These are phyloP conservation scores for Trichocladium antarcticum DNA, from an alignment of 495 filamentous ascomycete genomes.

Conservation along the genomic window DNA sequence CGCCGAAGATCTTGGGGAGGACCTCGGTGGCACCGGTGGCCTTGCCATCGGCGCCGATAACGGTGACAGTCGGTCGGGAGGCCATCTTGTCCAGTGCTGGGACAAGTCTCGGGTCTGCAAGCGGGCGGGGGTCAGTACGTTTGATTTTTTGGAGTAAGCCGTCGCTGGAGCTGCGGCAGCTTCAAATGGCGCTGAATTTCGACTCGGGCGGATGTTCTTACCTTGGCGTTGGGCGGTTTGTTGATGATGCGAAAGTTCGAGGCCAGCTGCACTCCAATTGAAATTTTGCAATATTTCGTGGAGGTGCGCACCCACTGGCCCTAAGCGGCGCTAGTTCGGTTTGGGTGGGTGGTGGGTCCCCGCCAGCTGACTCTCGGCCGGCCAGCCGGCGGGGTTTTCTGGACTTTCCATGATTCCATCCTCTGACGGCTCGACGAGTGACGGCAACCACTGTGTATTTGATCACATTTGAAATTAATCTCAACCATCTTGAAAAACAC, in stretches of 20 bases:
- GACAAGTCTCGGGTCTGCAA: constrained; percentile 15
- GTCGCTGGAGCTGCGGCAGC: background rate
- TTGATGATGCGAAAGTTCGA: constrained; percentile 24
- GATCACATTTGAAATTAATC: too few relatives aligned
- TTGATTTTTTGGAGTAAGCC: background rate
- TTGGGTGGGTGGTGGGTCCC: background rate
- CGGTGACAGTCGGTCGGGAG: constrained; percentile 87
- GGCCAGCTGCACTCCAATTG: constrained; percentile 23
- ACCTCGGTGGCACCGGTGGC: constrained; percentile 75
- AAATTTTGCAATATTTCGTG: constrained; percentile 29
- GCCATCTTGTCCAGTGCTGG: constrained; percentile 55
- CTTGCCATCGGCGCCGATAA: constrained; percentile 85
- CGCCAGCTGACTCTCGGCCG: constrained; percentile 10
- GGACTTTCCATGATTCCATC: too few relatives aligned
- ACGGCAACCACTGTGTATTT: too few relatives aligned
- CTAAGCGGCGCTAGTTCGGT: constrained; percentile 23
- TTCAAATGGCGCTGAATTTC: background rate
- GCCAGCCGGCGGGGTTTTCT: background rate
- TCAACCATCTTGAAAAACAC: too few relatives aligned
- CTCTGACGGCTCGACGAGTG: too few relatives aligned
- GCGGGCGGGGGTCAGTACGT: constrained; percentile 7
- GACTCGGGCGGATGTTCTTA: constrained; percentile 15
- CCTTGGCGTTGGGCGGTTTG: constrained; percentile 22
- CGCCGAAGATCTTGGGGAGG: constrained; percentile 87
- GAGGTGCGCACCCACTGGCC: constrained; percentile 24